Evolutionary conservation across 2,329 filamentous ascomycete species (phyloP), one percentile per base, ranked within the genome.

Genomic region (Monilinia aucupariae): DNA sequence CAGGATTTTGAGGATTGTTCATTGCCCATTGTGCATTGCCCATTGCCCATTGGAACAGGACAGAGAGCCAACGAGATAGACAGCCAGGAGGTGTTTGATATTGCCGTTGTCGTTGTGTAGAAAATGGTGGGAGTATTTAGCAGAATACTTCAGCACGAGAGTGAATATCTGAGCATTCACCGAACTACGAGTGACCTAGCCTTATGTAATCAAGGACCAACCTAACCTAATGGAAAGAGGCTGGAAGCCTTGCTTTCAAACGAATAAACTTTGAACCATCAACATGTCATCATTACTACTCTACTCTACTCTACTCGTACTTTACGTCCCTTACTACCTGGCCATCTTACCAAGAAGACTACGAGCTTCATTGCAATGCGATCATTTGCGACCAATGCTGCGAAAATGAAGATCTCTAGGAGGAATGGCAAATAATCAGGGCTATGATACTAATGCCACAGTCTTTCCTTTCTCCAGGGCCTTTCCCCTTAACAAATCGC

Each of bases 401-500:
- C 41, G 13, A 32, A 30, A 47, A 12, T 15, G 27, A 45, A n/a
- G 27, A 32, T 12, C 1, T 10, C 17, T 17, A 25, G 27, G 41
- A 45, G 27, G 30, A 56, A 20, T 20, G 27, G 17, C 2, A 45
- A 25, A 17, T 4, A 7, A 47, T 34, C 4, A 47, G 30, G 41
- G 41, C 17, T 34, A 34, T 56, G 41, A 32, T 34, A 45, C 20
- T 56, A 45, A 47, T 32, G 54, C 27, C 32, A 27, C n/a, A 56
- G 20, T 17, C 41, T 25, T 56, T 47, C 54, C n/a, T n/a, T n/a
- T 51, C 30, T 47, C 41, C 9, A n/a, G 32, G 10, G n/a, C n/a
- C 39, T 55, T 55, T 32, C 39, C 20, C 39, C 39, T 55, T 20
- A 53, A 55, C 53, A 45, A 45, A 45, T 56, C 53, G 41, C 27